Conservation (phyloP, 345 rosid genomes). For the Eucalyptus leucophloia region DNA sequence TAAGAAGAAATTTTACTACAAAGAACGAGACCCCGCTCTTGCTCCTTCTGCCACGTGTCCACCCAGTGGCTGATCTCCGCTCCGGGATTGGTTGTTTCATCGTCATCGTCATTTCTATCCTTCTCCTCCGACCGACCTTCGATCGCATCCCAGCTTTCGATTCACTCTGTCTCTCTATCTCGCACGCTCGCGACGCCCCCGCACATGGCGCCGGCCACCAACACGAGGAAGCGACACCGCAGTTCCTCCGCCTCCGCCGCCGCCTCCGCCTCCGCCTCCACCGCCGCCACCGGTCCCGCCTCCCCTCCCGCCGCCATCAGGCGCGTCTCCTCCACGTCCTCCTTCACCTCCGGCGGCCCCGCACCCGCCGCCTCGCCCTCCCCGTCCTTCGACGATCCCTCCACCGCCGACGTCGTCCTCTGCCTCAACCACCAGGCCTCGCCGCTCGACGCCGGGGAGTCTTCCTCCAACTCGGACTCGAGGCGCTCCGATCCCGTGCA, state of each 20-base stretch:
- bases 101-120: background rate
- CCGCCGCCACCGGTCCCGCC: background rate
- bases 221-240: background rate
- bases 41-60: background rate
- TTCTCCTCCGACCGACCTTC: background rate
- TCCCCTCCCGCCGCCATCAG: background rate
- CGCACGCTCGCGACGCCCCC: background rate
- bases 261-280: background rate
- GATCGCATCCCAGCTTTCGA: background rate
- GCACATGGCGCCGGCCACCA: background rate
- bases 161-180: background rate
- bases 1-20: background rate
- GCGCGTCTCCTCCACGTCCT: conserved; percentile 2
- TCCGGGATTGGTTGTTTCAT: background rate
- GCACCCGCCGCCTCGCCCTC: background rate
- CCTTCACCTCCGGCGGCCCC: background rate
- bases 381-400: background rate
- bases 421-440: background rate
- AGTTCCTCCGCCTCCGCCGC: background rate
- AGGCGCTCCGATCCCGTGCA: background rate
- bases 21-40: background rate
- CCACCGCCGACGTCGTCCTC: conserved; percentile 16
- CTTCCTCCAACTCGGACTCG: background rate
- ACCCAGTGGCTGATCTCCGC: background rate
- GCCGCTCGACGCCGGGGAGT: background rate